Evolutionary conservation across 1,139 yeast genomes (phyloP), one percentile per base, ranked within the genome.

Genomic region (Protomyces macrosporus): DNA sequence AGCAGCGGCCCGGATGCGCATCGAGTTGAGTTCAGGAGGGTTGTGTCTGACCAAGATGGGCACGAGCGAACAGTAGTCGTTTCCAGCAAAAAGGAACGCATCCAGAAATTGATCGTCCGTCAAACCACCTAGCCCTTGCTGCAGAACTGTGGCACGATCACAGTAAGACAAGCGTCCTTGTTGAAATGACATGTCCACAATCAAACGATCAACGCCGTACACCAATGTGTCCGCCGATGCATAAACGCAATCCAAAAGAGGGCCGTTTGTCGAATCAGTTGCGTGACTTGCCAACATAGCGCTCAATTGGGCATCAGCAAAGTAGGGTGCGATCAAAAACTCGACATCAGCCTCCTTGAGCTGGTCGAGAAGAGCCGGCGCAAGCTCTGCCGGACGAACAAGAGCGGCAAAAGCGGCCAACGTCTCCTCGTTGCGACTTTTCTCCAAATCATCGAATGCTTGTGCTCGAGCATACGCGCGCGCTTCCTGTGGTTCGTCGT

Each of bases 311-410:
- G 88, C 84, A 73, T 90, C 84, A 0, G 97, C 84, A 64, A 85
- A 82, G 72, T 86, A 90, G 1, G 98, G 98, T 39, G 96, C 87
- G 16, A 90, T 83, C 66, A 90, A 75, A 72, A 82, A 91, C 67
- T 85, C 87, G 35, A 89, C 77, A 2, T 78, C 81, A 63, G 81
- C 78, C 34, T 80, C 82, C 57, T 81, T 79, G 67, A 93, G 51
- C 12, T 66, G 54, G 42, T 55, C 59, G 45, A 45, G 35, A 51
- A 36, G 60, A 16, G 35, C 51, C 30, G 53, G 48, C 12, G 30
- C 52, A 4, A 61, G 50, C n/a, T 59, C 60, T 45, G 30, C 10
- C n/a, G 52, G 33, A 3, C 37, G 30, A 14, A 53, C 59, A 30
- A 42, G 23, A 10, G 48, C 23, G 16, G 51, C 51, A 54, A 59